phyloP scores from a whole-genome alignment of 2,329 filamentous ascomycete genomes.

The Monilinia polystroma region DNA sequence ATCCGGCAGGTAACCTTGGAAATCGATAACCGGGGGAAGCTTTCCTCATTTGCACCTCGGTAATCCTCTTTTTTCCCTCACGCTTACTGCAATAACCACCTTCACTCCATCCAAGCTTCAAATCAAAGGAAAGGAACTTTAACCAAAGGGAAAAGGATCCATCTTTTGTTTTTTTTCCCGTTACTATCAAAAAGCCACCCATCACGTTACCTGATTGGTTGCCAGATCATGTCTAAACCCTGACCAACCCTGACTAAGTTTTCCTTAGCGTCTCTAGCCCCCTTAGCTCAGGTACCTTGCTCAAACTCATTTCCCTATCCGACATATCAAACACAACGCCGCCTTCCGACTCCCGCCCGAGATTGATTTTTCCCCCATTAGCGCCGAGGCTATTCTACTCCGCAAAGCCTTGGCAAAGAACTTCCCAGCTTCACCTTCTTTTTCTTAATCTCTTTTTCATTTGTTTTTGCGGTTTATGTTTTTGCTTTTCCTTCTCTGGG shows the following conservation, averaged over 20 bases:
- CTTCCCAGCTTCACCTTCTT: too few species aligned
- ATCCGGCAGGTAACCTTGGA: too few species aligned
- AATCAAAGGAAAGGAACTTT: too few species aligned
- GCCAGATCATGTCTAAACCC: too few species aligned
- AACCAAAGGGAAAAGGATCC: too few species aligned
- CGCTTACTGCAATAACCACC: not conserved
- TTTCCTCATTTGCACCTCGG: too few species aligned
- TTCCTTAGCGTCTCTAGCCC: too few species aligned
- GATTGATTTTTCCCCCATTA: not conserved
- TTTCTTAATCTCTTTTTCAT: too few species aligned
- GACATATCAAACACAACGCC: not conserved
- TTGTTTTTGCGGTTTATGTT: too few species aligned
- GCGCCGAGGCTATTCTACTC: not conserved
- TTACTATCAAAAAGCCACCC: not conserved
- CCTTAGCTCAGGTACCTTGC: not conserved
- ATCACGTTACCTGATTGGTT: not conserved
- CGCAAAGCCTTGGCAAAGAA: slow-evolving; percentile 1
- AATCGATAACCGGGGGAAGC: not conserved
- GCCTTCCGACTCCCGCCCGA: slow-evolving; percentile 15
- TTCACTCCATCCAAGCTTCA: slow-evolving; percentile 8
- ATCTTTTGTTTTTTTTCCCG: not conserved
- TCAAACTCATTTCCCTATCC: not conserved
- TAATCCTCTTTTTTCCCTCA: too few species aligned
- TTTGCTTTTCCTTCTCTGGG: not conserved
- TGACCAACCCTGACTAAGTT: too few species aligned